A percentile compares a stretch with the other conserved stretches of the same genome.
phyloP scores from a whole-genome alignment of 225 moss, liverwort and hornwort genomes.

The Antitrichia curtipendula region DNA sequence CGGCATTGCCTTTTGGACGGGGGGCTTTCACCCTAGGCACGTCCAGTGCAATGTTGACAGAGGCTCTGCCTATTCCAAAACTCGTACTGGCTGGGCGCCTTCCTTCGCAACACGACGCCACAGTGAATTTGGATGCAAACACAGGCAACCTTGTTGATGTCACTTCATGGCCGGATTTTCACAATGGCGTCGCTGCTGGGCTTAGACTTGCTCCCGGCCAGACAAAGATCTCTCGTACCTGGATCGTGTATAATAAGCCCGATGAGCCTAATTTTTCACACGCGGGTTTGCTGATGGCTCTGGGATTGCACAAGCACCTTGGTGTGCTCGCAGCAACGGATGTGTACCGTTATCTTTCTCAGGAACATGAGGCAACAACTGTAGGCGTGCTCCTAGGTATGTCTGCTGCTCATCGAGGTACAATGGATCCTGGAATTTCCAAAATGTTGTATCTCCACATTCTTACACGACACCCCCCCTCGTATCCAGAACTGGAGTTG shows the following conservation, averaged over 20 bases:
- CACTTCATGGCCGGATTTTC: conserved; percentile 95
- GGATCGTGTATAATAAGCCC: conserved; percentile 99
- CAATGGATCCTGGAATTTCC: conserved; percentile 92
- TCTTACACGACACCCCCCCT: conserved; percentile 90
- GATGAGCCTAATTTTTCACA: conserved; percentile 85
- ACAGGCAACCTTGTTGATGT: conserved; percentile 80
- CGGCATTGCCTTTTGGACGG: conserved; percentile 90
- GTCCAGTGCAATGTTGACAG: conserved; percentile 76
- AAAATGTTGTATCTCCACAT: conserved; percentile 98
- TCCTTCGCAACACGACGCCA: conserved; percentile 95
- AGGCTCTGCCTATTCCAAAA: conserved; percentile 82
- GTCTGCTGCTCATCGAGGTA: conserved; percentile 92
- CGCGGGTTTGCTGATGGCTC: conserved; percentile 92
- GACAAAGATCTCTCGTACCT: conserved; percentile 89
- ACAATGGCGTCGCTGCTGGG: conserved; percentile 96
- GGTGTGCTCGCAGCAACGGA: conserved; percentile 89
- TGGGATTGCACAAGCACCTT: conserved; percentile 89
- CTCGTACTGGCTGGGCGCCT: conserved; percentile 87
- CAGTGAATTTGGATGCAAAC: conserved; percentile 79
- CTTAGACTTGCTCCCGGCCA: conserved; percentile 90
- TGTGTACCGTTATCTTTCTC: conserved; percentile 91
- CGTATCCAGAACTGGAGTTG: conserved; percentile 89
- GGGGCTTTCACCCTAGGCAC: conserved; percentile 90
- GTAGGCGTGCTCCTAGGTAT: conserved; percentile 91
- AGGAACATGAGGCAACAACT: conserved; percentile 98